These are phyloP conservation scores for Closterium sp. DNA, from an alignment of 139 green algal genomes.

Conservation along the genomic window DNA sequence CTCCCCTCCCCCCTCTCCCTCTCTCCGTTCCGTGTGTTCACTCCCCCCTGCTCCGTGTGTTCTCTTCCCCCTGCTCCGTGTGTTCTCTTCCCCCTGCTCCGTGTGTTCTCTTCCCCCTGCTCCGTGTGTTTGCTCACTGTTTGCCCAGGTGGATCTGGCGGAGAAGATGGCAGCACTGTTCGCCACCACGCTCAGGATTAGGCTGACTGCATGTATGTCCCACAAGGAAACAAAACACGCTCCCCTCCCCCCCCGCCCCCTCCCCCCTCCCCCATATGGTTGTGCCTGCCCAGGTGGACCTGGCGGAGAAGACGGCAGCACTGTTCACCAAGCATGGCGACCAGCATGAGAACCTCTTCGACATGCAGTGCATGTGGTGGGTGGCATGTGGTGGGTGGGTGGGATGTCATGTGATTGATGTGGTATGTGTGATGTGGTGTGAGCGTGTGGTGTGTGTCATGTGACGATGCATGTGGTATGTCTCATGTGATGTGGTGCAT, in stretches of 20 bases:
- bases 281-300: constrained; percentile 56
- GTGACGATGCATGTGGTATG: not conserved
- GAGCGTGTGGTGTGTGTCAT: not conserved
- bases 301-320: constrained; percentile 71
- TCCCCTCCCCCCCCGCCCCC: too few relatives aligned
- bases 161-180: constrained; percentile 81
- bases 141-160: not conserved
- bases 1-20: too few relatives aligned
- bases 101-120: too few relatives aligned
- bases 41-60: too few relatives aligned
- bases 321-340: constrained; percentile 86
- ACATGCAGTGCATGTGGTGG: constrained; percentile 97
- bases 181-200: too few relatives aligned
- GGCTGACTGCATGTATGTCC: too few relatives aligned
- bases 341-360: constrained; percentile 78
- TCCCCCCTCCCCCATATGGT: too few relatives aligned
- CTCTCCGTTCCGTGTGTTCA: too few relatives aligned
- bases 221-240: too few relatives aligned
- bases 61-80: too few relatives aligned
- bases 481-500: not conserved
- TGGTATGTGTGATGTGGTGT: not conserved
- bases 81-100: too few relatives aligned
- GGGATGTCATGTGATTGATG: not conserved
- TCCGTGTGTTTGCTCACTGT: too few relatives aligned
- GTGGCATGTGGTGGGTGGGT: not conserved